Conservation (phyloP, 257 asterid species). For the Ocimum tenuiflorum region DNA sequence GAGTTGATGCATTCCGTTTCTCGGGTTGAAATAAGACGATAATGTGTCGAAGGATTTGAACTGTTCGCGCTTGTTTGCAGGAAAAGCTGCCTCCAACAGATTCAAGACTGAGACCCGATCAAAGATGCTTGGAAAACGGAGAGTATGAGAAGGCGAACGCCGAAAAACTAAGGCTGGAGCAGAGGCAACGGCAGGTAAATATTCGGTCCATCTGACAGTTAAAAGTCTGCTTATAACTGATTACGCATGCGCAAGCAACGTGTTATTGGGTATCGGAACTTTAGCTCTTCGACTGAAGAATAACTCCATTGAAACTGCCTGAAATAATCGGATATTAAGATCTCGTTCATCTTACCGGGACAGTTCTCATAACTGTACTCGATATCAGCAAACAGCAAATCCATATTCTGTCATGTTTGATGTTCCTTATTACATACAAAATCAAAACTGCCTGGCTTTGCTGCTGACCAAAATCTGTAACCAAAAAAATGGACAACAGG, state of each 20-base stretch:
- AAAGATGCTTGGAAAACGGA: conserved; percentile 80
- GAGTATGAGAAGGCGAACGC: conserved; percentile 70
- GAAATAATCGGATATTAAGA: no score
- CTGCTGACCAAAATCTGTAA: not conserved
- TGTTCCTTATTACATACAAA: no score
- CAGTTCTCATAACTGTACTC: no score
- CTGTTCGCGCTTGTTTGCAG: conserved; percentile 31
- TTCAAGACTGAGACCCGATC: conserved; percentile 87
- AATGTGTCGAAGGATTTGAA: not conserved
- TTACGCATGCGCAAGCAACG: no score
- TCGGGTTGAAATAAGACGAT: no score
- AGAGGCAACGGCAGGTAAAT: conserved; percentile 82
- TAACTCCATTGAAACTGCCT: no score
- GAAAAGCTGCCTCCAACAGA: conserved; percentile 81
- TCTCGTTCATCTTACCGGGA: no score
- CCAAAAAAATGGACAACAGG: conserved; percentile 34
- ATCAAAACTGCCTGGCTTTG: not conserved
- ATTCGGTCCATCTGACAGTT: not conserved
- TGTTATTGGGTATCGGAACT: no score
- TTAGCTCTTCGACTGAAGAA: no score
- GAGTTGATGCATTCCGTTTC: no score
- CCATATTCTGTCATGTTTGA: no score
- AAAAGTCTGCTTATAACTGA: not conserved
- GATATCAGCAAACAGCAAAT: no score
- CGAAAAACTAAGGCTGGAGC: conserved; percentile 75